Conservation (phyloP, 768 basidiomycete species). For the Crucibulum laeve region DNA sequence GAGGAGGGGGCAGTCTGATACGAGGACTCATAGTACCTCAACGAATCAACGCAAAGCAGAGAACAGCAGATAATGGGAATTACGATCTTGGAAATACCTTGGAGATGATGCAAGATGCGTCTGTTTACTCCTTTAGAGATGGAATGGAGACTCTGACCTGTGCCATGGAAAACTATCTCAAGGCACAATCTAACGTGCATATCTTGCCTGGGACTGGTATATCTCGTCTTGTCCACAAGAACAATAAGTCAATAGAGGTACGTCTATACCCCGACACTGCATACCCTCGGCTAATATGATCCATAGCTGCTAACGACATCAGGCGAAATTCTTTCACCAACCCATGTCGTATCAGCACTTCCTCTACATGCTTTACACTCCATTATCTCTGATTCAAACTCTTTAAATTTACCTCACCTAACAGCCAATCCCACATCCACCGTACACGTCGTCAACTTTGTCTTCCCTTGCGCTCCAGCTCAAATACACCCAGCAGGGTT, state of each 20-base stretch:
- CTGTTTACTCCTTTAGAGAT: conserved; percentile 78
- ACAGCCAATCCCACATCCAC: conserved; percentile 68
- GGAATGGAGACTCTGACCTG: conserved; percentile 69
- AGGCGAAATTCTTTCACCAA: conserved; percentile 32
- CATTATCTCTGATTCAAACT: conserved; percentile 1
- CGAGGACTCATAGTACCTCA: conserved; percentile 42
- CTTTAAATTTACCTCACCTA: conserved; percentile 55
- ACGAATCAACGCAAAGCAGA: conserved; percentile 6
- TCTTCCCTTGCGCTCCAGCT: conserved; percentile 56
- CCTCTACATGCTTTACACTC: conserved; percentile 51
- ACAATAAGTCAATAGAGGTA: conserved; percentile 43
- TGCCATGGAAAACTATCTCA: conserved; percentile 47
- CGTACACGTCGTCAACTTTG: conserved; percentile 85
- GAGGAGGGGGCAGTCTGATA: conserved; percentile 67
- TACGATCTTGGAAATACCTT: conserved; percentile 41
- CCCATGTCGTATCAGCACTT: conserved; percentile 76
- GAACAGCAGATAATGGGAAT: conserved; percentile 9
- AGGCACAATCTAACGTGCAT: conserved; percentile 49
- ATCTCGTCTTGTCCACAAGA: conserved; percentile 24
- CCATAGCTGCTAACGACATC: conserved; percentile 27
- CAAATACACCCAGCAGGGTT: conserved; percentile 81
- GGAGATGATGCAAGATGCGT: conserved; percentile 48
- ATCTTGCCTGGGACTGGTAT: conserved; percentile 43
- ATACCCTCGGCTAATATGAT: not conserved
- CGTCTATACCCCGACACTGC: conserved; percentile 1